phyloP scores from a whole-genome alignment of 2,329 filamentous ascomycete species.

The Aspergillus sp. region DNA sequence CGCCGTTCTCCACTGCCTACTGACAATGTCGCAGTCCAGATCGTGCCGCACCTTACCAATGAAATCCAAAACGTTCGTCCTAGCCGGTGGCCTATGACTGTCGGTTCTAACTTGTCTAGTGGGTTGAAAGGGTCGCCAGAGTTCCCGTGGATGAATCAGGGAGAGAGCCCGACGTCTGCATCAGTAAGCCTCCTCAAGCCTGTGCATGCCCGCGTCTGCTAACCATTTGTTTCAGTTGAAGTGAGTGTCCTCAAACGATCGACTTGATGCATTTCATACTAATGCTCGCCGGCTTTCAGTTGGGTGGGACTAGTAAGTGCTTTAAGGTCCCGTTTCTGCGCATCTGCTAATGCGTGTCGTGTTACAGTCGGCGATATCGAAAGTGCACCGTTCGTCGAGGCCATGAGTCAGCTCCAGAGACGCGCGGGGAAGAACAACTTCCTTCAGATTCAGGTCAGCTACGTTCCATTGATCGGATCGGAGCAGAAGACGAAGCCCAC shows the following conservation, averaged over 20 bases:
- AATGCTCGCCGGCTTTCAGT: conserved; percentile 29
- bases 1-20: not conserved
- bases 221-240: conserved; percentile 9
- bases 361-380: conserved; percentile 61
- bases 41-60: conserved; percentile 86
- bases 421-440: conserved; percentile 70
- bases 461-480: conserved; percentile 63
- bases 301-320: conserved; percentile 28
- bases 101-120: conserved; percentile 27
- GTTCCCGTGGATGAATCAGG: conserved; percentile 79
- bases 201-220: not conserved
- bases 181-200: conserved; percentile 48
- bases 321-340: too few relatives aligned
- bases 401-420: conserved; percentile 67
- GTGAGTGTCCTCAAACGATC: conserved; percentile 4
- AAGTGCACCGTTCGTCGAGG: conserved; percentile 79
- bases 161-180: conserved; percentile 81
- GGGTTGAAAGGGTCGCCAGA: conserved; percentile 77
- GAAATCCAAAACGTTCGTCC: conserved; percentile 61
- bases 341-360: too few relatives aligned
- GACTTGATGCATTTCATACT: not conserved
- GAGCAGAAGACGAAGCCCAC: conserved; percentile 98
- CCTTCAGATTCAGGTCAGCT: conserved; percentile 68
- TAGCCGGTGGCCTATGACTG: not conserved
- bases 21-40: conserved; percentile 50